These are phyloP conservation scores for Pythium diclinum DNA, from an alignment of 352 stramenopile species.

Conservation along the genomic window DNA sequence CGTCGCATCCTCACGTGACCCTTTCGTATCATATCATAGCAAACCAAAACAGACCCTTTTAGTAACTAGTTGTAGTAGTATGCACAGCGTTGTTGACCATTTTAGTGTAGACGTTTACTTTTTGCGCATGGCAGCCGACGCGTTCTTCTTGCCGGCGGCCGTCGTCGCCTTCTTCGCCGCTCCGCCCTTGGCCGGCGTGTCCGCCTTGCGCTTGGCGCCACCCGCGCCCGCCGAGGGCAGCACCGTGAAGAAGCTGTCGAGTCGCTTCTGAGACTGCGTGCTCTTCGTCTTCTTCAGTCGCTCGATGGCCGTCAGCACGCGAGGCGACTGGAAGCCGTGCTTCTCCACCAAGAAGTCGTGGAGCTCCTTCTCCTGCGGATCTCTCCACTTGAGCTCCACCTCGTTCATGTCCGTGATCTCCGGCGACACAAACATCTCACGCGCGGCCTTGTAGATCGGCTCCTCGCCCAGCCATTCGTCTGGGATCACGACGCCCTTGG, in stretches of 20 bases:
- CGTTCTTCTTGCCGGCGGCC: conserved; percentile 31
- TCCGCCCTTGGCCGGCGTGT: conserved; percentile 29
- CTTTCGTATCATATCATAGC: no score
- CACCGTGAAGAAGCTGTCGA: conserved; percentile 96
- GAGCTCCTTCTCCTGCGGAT: conserved; percentile 88
- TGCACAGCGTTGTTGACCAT: not conserved
- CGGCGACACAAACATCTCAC: conserved; percentile 90
- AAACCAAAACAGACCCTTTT: conserved; percentile 7
- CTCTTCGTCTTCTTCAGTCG: conserved; percentile 95
- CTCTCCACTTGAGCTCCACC: conserved; percentile 93
- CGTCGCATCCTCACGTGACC: no score
- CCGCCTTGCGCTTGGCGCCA: conserved; percentile 64
- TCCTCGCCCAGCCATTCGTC: conserved; percentile 84
- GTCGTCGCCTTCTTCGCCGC: conserved; percentile 44
- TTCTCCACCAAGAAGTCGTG: conserved; percentile 95
- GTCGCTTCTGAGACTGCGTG: conserved; percentile 93
- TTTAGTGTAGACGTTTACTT: conserved; percentile 39
- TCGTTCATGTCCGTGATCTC: conserved; percentile 62
- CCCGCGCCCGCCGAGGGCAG: conserved; percentile 40
- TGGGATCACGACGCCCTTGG: conserved; percentile 78
- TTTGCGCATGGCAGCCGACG: conserved; percentile 35
- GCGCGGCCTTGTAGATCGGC: conserved; percentile 91
- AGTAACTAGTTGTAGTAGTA: conserved; percentile 6
- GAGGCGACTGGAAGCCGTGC: conserved; percentile 94
- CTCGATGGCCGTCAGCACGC: conserved; percentile 92